phyloP scores from a whole-genome alignment of 2,329 filamentous ascomycete species.

The Fusarium sp. region DNA sequence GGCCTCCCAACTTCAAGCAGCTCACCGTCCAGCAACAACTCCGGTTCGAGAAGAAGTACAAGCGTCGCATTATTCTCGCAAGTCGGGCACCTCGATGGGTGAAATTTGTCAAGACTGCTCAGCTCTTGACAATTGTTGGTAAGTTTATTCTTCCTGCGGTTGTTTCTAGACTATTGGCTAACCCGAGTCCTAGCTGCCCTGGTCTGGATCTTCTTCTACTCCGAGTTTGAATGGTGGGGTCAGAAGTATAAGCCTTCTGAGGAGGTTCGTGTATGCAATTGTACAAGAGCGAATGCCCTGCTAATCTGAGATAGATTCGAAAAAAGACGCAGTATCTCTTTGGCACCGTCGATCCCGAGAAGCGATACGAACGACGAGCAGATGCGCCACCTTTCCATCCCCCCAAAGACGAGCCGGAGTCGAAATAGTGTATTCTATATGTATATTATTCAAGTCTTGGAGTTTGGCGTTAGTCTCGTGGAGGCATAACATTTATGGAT shows the following conservation, averaged over 20 bases:
- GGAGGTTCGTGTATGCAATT: slow-evolving; percentile 47
- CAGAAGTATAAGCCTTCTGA: slow-evolving; percentile 55
- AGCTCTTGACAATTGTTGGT: slow-evolving; percentile 70
- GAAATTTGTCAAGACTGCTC: slow-evolving; percentile 72
- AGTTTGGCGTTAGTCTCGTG: slow-evolving; percentile 46
- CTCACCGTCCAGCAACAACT: slow-evolving; percentile 80
- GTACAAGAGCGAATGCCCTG: not conserved
- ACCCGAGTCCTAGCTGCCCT: slow-evolving; percentile 48
- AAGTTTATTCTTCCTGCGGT: slow-evolving; percentile 13
- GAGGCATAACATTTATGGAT: slow-evolving; percentile 40
- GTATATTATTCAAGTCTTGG: slow-evolving; percentile 43
- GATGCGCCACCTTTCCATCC: slow-evolving; percentile 51
- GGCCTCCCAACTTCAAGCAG: slow-evolving; percentile 81
- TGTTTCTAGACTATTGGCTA: slow-evolving; percentile 4
- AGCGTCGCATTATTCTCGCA: slow-evolving; percentile 73
- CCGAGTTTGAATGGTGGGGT: slow-evolving; percentile 59
- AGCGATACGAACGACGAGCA: slow-evolving; percentile 55
- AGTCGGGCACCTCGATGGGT: slow-evolving; percentile 72
- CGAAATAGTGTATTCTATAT: slow-evolving; percentile 43
- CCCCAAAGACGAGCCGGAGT: slow-evolving; percentile 40
- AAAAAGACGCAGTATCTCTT: slow-evolving; percentile 53
- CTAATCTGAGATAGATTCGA: slow-evolving; percentile 48
- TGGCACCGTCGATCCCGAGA: slow-evolving; percentile 55
- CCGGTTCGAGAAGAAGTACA: slow-evolving; percentile 81
- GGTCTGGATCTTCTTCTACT: slow-evolving; percentile 54